phyloP scores from a whole-genome alignment of 345 rosid species.

The Schrenkiella parvula region DNA sequence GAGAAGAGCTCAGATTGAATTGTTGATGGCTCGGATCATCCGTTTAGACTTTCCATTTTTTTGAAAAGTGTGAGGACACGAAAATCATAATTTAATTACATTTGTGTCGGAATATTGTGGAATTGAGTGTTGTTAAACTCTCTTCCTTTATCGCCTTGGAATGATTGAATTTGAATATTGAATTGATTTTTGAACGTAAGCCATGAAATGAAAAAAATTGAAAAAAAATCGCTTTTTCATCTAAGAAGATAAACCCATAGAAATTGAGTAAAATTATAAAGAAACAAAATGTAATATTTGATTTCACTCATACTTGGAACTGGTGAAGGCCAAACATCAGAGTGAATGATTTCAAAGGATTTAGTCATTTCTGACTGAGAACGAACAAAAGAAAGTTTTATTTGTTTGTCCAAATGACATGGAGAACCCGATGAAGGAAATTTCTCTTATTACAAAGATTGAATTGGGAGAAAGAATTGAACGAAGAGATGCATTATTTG shows the following conservation, averaged over 20 bases:
- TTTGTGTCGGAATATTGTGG: no score
- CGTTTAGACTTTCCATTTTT: neutral
- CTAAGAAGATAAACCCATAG: neutral
- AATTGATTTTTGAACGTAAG: neutral
- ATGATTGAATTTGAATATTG: neutral
- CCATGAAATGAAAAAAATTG: neutral
- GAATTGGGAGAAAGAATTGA: no score
- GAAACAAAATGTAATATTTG: no score
- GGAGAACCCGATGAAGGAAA: neutral
- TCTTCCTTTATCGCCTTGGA: neutral
- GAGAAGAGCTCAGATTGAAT: no score
- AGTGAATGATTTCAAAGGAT: neutral
- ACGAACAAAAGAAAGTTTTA: neutral
- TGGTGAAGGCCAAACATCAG: neutral
- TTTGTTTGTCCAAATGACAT: neutral
- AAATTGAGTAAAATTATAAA: no score
- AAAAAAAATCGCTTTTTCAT: neutral
- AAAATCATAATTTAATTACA: no score
- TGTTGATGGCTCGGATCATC: no score
- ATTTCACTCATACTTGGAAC: no score
- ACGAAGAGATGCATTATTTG: no score
- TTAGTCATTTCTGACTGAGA: neutral
- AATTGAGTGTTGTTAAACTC: neutral
- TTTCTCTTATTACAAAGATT: no score
- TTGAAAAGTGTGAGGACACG: no score